Conservation (phyloP, 2,329 filamentous ascomycete genomes). For the Neonectria coccinea region DNA sequence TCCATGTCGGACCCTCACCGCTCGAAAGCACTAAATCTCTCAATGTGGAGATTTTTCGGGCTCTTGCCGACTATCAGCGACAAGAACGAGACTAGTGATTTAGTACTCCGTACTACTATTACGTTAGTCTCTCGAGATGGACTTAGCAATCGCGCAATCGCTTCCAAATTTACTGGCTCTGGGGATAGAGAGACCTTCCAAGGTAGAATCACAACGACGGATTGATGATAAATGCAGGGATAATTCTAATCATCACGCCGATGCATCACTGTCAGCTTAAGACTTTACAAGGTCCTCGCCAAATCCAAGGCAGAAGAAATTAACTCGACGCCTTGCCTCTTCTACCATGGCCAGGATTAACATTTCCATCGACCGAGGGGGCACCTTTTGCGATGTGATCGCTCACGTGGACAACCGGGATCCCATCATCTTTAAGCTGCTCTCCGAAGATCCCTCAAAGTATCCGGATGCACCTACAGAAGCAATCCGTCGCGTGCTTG, state of each 20-base stretch:
- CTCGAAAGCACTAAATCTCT: not conserved
- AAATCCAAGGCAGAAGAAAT: not conserved
- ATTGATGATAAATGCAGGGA: not conserved
- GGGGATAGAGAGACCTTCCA: too few species aligned
- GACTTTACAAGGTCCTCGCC: not conserved
- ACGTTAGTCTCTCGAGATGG: not conserved
- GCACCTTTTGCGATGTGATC: conserved; percentile 81
- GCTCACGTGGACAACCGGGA: conserved; percentile 73
- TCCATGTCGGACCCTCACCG: not conserved
- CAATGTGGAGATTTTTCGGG: not conserved
- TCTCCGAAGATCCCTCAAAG: conserved; percentile 78
- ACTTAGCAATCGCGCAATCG: not conserved
- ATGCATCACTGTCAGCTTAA: not conserved
- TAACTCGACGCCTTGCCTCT: not conserved
- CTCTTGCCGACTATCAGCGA: not conserved
- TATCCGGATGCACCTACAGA: conserved; percentile 79
- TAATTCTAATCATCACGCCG: too few species aligned
- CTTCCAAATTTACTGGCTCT: not conserved
- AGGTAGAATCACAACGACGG: not conserved
- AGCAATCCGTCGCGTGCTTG: conserved; percentile 75
- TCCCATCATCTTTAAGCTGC: conserved; percentile 78
- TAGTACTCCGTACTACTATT: too few species aligned
- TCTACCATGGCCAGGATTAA: conserved; percentile 29
- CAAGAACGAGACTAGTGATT: not conserved
- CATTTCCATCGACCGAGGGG: conserved; percentile 67